These are phyloP conservation scores for Starmerella scarabaei DNA, from an alignment of 805 yeast species.

Conservation along the genomic window DNA sequence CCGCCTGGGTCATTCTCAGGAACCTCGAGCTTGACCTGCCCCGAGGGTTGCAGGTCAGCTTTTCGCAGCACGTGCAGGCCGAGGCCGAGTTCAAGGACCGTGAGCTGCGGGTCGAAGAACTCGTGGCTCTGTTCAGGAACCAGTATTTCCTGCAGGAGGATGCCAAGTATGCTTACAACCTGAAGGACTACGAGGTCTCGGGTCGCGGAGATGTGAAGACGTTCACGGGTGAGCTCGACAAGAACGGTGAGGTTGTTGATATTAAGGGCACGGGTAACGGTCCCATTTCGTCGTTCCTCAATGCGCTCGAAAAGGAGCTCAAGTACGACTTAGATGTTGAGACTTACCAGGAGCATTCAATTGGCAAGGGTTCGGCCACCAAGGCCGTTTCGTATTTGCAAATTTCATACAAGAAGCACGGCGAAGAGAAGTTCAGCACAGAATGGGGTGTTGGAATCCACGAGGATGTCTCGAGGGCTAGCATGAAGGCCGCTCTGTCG, in stretches of 20 bases:
- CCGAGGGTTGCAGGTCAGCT: conserved; percentile 64
- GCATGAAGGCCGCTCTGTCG: conserved; percentile 40
- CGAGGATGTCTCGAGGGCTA: conserved; percentile 79
- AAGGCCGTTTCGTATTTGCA: conserved; percentile 73
- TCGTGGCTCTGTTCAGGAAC: conserved; percentile 49
- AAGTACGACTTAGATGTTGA: conserved; percentile 45
- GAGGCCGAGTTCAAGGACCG: conserved; percentile 60
- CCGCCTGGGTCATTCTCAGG: conserved; percentile 73
- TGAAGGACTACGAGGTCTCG: conserved; percentile 37
- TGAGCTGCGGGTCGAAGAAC: conserved; percentile 54
- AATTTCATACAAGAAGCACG: conserved; percentile 35
- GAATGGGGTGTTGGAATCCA: conserved; percentile 90
- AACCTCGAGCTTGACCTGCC: conserved; percentile 70
- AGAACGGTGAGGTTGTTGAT: conserved; percentile 31
- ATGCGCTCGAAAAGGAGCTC: conserved; percentile 43
- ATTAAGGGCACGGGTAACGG: conserved; percentile 65
- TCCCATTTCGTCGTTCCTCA: conserved; percentile 62
- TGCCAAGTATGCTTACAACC: conserved; percentile 33
- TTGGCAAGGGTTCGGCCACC: conserved; percentile 57
- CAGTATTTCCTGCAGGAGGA: conserved; percentile 37
- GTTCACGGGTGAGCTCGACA: conserved; percentile 20
- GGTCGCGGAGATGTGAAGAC: conserved; percentile 30
- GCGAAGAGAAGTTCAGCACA: conserved; percentile 25
- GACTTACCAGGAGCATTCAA: conserved; percentile 66
- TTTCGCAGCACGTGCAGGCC: conserved; percentile 55